Percentiles rank a stretch among this genome's conserved stretches.
Conservation (phyloP, 2,329 filamentous ascomycete species). For the Cordyceps farinosa region DNA sequence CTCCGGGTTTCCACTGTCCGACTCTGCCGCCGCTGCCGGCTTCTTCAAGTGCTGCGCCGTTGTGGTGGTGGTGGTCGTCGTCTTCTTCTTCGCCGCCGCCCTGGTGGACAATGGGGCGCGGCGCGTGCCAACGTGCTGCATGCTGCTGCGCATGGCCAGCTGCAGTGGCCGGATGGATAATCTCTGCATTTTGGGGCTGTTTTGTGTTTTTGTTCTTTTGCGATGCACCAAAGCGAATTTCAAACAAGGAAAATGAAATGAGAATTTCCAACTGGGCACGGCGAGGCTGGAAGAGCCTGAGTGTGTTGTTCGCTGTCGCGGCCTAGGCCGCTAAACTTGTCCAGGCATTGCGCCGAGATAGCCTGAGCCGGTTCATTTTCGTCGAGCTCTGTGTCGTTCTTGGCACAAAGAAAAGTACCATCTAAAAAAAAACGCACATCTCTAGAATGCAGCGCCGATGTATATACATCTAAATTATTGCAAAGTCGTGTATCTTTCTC, state of each 20-base stretch:
- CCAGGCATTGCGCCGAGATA: neutral
- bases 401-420: too few relatives aligned
- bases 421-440: too few relatives aligned
- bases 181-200: neutral
- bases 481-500: too few relatives aligned
- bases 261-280: too few relatives aligned
- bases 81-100: neutral
- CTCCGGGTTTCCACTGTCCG: conserved; percentile 18
- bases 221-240: neutral
- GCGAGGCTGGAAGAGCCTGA: neutral
- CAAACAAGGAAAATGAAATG: neutral
- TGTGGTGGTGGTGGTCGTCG: neutral
- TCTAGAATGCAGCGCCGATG: too few relatives aligned
- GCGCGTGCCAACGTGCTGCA: neutral
- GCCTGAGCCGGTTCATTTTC: conserved; percentile 13
- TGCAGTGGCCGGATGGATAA: neutral
- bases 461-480: too few relatives aligned
- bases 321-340: neutral
- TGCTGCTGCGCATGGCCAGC: neutral
- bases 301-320: neutral
- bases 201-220: neutral
- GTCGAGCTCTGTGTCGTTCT: neutral
- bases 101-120: neutral
- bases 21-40: conserved; percentile 18
- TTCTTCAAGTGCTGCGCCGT: neutral